Evolutionary conservation across 75 land plant species (phyloP), one percentile per base, ranked within the genome.

Genomic region (Isoetes taiwanensis): DNA sequence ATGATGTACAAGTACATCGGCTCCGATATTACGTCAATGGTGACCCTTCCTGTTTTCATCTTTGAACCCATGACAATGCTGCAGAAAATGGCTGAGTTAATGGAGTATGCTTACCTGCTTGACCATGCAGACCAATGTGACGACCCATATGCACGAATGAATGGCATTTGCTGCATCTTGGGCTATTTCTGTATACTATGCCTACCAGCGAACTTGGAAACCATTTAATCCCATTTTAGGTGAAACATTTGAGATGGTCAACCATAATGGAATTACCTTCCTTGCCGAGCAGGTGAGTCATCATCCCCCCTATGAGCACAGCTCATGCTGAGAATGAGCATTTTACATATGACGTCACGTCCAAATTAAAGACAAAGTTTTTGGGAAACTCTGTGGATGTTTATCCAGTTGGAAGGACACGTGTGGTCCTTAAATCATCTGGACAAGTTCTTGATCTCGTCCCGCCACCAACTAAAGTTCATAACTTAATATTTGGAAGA

Each of bases 31-130:
- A 89, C 99, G 2, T 94, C 99, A 37, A 76, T 94, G 86, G 99
- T 94, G 37, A 85, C 96, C n/a, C 87, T 94, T 43, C 99, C 99
- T 12, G 99, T 94, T 12, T 39, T 89, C 19, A 94, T 94, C 26
- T 85, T 89, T 73, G 96, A 94, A 71, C 99, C 99, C 40, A 94
- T 94, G 99, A 94, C 99, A 1, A 94, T 82, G 96, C 74, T 94
- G 59, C 99, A 89, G 68, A 94, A 76, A 64, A 90, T 90, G 80
- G 96, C 99, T 17, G 99, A 94, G 99, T 58, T 94, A 32, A 82
- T 94, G 99, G 99, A 94, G 64, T 94, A 94, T 59, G 68, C 74
- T 14, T 56, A 89, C 63, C 76, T 94, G 60, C 73, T 94, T 35
- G 78, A 88, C 57, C 27, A 56, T 54, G 99, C 96, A 3, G 91